Evolutionary conservation across 148 eudicot species (phyloP).

Genomic region (Persicaria maculosa): DNA sequence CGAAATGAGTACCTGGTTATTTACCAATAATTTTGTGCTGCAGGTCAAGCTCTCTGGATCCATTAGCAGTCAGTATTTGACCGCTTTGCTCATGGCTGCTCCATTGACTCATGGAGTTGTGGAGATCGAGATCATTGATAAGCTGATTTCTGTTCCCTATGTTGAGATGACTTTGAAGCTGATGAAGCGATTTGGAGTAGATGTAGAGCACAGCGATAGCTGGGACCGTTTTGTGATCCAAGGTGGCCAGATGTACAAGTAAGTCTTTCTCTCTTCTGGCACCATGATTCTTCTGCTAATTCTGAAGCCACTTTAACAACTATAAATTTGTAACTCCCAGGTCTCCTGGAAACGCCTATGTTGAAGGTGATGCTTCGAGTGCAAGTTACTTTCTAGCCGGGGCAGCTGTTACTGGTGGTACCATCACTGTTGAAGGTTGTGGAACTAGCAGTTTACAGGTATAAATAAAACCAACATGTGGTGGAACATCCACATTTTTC

Average conservation of each 20-base stretch:
- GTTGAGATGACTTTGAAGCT: constrained; percentile 97
- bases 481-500: not conserved
- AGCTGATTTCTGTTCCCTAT: constrained; percentile 89
- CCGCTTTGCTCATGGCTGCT: constrained; percentile 95
- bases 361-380: constrained; percentile 99
- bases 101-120: constrained; percentile 90
- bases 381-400: constrained; percentile 98
- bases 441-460: constrained; percentile 96
- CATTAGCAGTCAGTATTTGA: constrained; percentile 94
- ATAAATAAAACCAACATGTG: not conserved
- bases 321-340: constrained; percentile 23
- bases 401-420: constrained; percentile 96
- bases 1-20: not conserved
- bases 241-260: constrained; percentile 97
- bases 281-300: not conserved
- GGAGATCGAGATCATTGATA: constrained; percentile 87
- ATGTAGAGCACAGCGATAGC: constrained; percentile 57
- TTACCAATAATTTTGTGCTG: constrained; percentile 5
- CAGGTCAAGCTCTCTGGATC: constrained; percentile 99
- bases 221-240: constrained; percentile 80
- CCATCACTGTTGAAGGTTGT: constrained; percentile 96
- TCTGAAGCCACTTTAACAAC: not conserved
- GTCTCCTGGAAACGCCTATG: constrained; percentile 92
- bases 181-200: constrained; percentile 92
- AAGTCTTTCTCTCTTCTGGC: constrained; percentile 21